phyloP scores from a whole-genome alignment of 2,329 filamentous ascomycete genomes.

The Ambrosiella xylebori region DNA sequence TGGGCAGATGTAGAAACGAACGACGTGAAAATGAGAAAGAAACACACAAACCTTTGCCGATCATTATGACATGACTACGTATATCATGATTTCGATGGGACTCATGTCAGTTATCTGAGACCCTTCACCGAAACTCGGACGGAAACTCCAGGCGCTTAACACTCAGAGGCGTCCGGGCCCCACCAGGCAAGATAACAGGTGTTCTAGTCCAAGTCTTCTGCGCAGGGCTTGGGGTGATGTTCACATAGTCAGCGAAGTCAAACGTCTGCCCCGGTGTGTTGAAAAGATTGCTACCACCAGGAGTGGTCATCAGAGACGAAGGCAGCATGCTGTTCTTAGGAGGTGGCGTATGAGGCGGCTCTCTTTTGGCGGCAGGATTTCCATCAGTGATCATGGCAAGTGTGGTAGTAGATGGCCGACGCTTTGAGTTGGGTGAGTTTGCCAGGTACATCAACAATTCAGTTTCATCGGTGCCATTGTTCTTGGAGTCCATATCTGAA shows the following conservation, averaged over 20 bases:
- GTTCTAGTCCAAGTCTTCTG: conserved; percentile 62
- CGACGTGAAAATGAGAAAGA: conserved; percentile 5
- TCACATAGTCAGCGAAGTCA: conserved; percentile 93
- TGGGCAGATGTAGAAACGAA: conserved; percentile 4
- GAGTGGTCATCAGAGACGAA: conserved; percentile 81
- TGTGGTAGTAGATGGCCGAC: conserved; percentile 1
- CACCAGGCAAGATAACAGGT: conserved; percentile 49
- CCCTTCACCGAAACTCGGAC: conserved; percentile 10
- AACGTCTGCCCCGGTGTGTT: conserved; percentile 69
- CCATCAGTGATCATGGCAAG: conserved; percentile 34
- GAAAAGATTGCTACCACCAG: conserved; percentile 50
- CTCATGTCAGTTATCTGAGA: not conserved
- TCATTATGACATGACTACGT: conserved; percentile 2
- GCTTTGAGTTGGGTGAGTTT: conserved; percentile 66
- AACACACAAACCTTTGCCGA: conserved; percentile 6
- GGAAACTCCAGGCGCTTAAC: conserved; percentile 12
- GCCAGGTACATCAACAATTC: conserved; percentile 72
- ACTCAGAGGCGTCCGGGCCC: conserved; percentile 19
- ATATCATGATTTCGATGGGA: not conserved
- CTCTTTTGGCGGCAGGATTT: conserved; percentile 33
- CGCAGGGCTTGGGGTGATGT: conserved; percentile 88
- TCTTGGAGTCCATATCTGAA: not conserved
- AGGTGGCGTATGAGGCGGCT: conserved; percentile 58
- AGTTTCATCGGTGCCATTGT: conserved; percentile 46
- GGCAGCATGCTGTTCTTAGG: conserved; percentile 50